Evolutionary conservation across 441 rosid species (phyloP), one percentile per base, ranked within the genome.

Genomic region (Dalechampia spathulata): DNA sequence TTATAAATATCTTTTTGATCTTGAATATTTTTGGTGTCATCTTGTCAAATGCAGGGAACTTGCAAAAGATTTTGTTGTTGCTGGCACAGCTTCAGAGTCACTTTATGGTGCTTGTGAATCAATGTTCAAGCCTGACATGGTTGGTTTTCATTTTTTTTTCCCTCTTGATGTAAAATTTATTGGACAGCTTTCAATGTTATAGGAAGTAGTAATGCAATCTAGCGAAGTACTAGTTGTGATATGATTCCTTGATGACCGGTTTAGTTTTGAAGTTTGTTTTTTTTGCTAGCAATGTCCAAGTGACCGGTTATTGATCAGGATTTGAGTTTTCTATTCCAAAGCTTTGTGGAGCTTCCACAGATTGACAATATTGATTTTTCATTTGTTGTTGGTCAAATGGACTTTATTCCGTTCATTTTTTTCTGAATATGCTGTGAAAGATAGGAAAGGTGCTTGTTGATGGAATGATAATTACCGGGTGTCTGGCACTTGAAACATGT

Each of bases 61-160:
- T 44, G 98, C 98, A 32, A 91, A 84, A 72, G 98, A 88, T 75
- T 86, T 88, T 72, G 96, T 88, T 56, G 98, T 90, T 26, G 90
- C 91, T 57, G 96, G 98, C 26, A 86, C 95, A 72, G 95, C 95
- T 58, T 77, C 89, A 38, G 98, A 93, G 65, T 86, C 99, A 51
- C 89, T 92, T 4, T 92, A 89, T 72, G 95, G 95, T 53, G 97
- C 99, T 28, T 89, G 97, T 46, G 96, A 93, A 67, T 80, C 97
- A 7, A 78, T 89, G 87, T 93, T 69, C 78, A 87, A 79, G 78
- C 96, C 94, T 43, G 83, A 93, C 64, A 82, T 93, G 97, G 97
- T 89, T 71, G 30, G 90, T 74, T 49, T 54, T n/a, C 17, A 53
- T 19, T 25, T 30, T 32, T 42, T 1, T n/a, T 36, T 57, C 42